Conservation (phyloP, 2,329 filamentous ascomycete genomes). For the Apiospora marii region DNA sequence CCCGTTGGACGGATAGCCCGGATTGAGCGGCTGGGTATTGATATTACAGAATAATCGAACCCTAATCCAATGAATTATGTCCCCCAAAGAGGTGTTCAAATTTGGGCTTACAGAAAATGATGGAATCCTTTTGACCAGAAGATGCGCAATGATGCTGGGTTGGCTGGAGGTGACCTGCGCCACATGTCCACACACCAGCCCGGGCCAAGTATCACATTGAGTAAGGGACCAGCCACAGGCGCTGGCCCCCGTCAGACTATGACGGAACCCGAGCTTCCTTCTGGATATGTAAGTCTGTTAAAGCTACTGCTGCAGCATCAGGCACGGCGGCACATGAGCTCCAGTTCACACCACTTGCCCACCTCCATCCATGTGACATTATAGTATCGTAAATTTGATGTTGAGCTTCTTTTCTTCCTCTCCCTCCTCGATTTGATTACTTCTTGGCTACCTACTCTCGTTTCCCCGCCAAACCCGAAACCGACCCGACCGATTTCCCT, state of each 20-base stretch:
- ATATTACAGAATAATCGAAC: neutral
- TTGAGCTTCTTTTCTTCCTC: constrained; percentile 17
- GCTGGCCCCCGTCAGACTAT: neutral
- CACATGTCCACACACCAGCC: neutral
- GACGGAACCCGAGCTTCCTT: constrained; percentile 21
- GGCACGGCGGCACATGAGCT: constrained; percentile 19
- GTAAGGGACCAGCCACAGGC: neutral
- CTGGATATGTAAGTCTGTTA: constrained; percentile 10
- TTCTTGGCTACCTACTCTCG: neutral
- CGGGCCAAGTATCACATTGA: constrained; percentile 11
- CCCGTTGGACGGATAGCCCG: neutral
- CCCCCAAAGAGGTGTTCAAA: neutral
- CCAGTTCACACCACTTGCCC: neutral
- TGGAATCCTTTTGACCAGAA: neutral
- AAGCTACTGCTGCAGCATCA: constrained; percentile 12
- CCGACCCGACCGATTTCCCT: neutral
- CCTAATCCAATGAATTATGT: neutral
- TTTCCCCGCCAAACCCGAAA: neutral
- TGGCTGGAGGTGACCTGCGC: neutral
- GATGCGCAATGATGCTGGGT: neutral
- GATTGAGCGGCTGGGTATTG: neutral
- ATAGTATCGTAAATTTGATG: constrained; percentile 11
- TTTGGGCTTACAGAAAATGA: neutral
- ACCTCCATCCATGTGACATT: constrained; percentile 17
- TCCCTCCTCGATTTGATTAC: neutral